These are phyloP conservation scores for Aegilops bicornis DNA, from an alignment of 176 grass and related monocot genomes.

Conservation along the genomic window DNA sequence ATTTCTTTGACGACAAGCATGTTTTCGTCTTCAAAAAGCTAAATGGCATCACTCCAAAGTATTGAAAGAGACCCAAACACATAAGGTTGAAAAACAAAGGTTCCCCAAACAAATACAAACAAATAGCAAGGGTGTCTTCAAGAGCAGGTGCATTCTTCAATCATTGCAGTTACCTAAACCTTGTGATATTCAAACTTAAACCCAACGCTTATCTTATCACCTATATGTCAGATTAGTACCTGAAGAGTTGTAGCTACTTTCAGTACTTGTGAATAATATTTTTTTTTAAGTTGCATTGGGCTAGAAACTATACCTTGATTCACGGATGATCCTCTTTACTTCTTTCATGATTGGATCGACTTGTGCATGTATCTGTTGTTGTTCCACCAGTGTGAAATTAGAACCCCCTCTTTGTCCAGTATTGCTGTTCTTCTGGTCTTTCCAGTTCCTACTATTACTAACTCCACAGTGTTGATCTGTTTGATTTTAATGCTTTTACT, in stretches of 20 bases:
- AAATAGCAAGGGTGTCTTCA: not conserved
- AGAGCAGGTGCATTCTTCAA: not conserved
- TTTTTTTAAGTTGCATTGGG: not conserved
- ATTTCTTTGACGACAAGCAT: conserved; percentile 24
- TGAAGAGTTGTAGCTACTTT: not conserved
- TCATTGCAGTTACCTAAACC: not conserved
- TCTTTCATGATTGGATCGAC: conserved; percentile 39
- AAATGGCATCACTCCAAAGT: conserved; percentile 25
- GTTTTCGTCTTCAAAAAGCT: conserved; percentile 32
- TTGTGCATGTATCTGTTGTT: conserved; percentile 24
- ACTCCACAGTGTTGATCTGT: conserved; percentile 21
- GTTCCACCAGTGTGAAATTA: conserved; percentile 30
- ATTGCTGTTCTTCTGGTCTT: conserved; percentile 19
- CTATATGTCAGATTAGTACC: conserved; percentile 2
- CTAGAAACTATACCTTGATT: conserved; percentile 44
- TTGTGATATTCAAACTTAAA: not conserved
- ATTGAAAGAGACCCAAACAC: not conserved
- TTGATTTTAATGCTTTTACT: conserved; percentile 24
- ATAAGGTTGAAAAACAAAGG: not conserved
- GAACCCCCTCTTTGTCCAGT: not conserved
- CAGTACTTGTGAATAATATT: not conserved
- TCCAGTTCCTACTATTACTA: conserved; percentile 20
- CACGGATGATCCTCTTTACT: conserved; percentile 45
- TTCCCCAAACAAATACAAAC: not conserved
- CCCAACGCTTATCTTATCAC: conserved; percentile 12